phyloP scores from a whole-genome alignment of 495 filamentous ascomycete genomes.

The Podospora tetraspora region DNA sequence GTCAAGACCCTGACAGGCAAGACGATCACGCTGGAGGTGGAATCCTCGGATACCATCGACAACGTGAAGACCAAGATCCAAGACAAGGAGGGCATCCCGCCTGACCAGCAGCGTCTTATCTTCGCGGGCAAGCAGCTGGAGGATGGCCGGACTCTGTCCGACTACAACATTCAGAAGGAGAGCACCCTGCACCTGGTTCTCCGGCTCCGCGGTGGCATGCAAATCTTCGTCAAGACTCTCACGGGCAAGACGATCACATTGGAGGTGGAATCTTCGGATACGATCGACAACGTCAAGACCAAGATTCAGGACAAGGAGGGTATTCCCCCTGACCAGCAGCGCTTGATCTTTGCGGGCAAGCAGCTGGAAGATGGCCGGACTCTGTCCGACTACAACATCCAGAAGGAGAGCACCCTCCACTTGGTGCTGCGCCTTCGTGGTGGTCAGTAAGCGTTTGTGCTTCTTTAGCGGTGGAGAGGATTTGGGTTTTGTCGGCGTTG shows the following conservation, averaged over 20 bases:
- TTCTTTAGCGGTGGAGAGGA: constrained; percentile 16
- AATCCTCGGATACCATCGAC: constrained; percentile 87
- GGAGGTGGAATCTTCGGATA: constrained; percentile 84
- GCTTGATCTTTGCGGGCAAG: constrained; percentile 87
- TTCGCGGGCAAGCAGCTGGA: constrained; percentile 85
- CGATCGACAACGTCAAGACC: constrained; percentile 87
- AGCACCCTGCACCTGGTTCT: constrained; percentile 96
- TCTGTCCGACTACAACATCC: constrained; percentile 87
- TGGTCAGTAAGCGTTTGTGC: constrained; percentile 54
- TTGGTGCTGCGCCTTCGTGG: constrained; percentile 84
- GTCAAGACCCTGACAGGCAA: constrained; percentile 79
- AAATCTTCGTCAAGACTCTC: constrained; percentile 91
- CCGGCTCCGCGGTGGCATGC: constrained; percentile 95
- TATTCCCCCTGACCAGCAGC: constrained; percentile 84
- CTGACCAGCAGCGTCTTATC: constrained; percentile 98
- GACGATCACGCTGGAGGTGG: constrained; percentile 89
- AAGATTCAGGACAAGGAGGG: constrained; percentile 95
- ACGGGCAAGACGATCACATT: constrained; percentile 91
- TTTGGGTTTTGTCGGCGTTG: constrained; percentile 12
- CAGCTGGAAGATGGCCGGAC: constrained; percentile 83
- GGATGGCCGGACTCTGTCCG: constrained; percentile 82
- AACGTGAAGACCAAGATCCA: constrained; percentile 95
- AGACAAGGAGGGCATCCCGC: constrained; percentile 98
- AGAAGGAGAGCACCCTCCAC: constrained; percentile 87
- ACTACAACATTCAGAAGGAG: constrained; percentile 99